Base-by-base conservation (phyloP, 805 yeast genomes). In the Wickerhamiella australiensis region DNA sequence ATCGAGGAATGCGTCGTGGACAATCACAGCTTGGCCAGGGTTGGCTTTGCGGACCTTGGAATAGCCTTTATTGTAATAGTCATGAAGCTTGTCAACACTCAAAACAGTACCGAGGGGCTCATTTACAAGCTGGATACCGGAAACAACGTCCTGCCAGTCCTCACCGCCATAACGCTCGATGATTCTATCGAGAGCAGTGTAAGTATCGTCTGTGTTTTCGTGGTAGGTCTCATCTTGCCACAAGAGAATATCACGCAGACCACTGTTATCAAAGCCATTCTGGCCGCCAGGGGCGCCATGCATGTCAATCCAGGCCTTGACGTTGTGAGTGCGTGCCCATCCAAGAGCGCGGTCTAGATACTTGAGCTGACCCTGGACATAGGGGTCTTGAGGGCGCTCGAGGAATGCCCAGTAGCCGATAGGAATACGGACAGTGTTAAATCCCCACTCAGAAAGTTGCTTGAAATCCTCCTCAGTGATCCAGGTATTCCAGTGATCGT, bases 281-380 rank as follows among this genome's bases (percentile, higher is more conserved):
- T 88, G 97, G 20, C 95, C 83, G 20, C 96, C 96, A 29, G 95
- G 94, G n/a, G 83, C 94, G 54, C 96, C 96, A 63, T 88, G 97
- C 60, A 88, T 67, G 65, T 90, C 96, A 41, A 88, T 74, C 96
- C 95, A 86, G 21, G 78, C 94, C 61, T 80, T 79, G 54, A 88
- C 61, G 37, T 72, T 74, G 55, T 79, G 60, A 15, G 69, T 67
- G 45, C 76, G 64, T 40, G 85, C 78, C 96, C 96, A 90, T 15
- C 62, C 73, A 38, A 88, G 67, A 13, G 95, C 95, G 60, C 73
- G 67, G 59, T 85, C 94, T 49, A 88, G 67, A 64, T 82, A 85
- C 7, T 67, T 62, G 51, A 68, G 76, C 65, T 84, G 95, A 29
- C 96, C 96, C 60, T 74, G 78, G 29, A 86, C 92, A 59, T 85